These are phyloP conservation scores for Ilyonectria mors-panacis DNA, from an alignment of 2,329 filamentous ascomycete genomes.

Conservation along the genomic window DNA sequence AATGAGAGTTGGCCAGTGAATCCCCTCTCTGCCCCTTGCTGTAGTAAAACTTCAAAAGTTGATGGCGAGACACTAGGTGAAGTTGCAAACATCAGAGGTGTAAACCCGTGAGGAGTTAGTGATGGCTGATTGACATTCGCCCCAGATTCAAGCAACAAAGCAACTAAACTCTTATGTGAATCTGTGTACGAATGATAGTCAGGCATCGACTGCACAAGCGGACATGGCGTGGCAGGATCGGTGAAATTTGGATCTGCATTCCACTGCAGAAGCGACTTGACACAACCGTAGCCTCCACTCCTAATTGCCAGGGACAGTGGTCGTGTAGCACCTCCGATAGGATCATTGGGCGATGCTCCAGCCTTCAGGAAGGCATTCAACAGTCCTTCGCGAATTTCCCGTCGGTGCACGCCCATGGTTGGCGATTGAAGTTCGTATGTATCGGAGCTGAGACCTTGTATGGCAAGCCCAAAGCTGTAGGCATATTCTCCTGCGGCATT, in stretches of 20 bases:
- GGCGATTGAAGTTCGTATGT: too few relatives aligned
- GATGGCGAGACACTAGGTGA: conserved; percentile 1
- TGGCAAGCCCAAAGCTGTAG: too few relatives aligned
- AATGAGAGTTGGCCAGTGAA: not conserved
- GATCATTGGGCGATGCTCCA: not conserved
- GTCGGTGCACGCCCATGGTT: too few relatives aligned
- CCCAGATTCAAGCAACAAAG: not conserved
- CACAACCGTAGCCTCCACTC: too few relatives aligned
- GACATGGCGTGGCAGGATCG: not conserved
- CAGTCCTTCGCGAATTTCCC: not conserved
- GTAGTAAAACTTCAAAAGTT: conserved; percentile 3
- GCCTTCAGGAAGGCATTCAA: not conserved
- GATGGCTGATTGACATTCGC: conserved; percentile 11
- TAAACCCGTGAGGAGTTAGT: conserved; percentile 5
- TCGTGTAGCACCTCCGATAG: not conserved
- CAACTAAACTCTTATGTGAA: not conserved
- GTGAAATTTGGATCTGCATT: conserved; percentile 7
- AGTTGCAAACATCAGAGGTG: conserved; percentile 26
- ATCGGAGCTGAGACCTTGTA: too few relatives aligned
- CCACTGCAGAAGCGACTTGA: not conserved
- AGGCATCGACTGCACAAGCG: not conserved
- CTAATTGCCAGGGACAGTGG: not conserved
- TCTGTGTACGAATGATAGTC: too few relatives aligned
- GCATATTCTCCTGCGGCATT: too few relatives aligned
- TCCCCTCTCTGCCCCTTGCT: not conserved